Conservation (phyloP, 1,284 basidiomycete genomes). For the Grifola frondosa region DNA sequence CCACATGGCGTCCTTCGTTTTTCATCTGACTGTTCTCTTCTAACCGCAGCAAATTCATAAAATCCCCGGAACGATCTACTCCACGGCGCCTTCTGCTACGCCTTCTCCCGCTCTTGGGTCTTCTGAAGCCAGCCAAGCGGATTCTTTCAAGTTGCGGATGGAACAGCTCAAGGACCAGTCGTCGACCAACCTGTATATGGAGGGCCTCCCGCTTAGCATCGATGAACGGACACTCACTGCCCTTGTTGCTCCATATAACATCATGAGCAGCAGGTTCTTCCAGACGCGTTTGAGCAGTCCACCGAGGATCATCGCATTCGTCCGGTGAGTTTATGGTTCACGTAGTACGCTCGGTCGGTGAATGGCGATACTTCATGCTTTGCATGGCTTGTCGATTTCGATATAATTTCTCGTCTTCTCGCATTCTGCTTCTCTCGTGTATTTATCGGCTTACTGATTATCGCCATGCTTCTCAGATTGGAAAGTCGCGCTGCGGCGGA, state of each 20-base stretch:
- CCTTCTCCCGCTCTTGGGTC: too few relatives aligned
- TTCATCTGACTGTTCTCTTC: background rate
- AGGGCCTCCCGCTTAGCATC: slow-evolving; percentile 66
- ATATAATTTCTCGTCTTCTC: too few relatives aligned
- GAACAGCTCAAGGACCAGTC: slow-evolving; percentile 58
- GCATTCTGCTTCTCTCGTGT: background rate
- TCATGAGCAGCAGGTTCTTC: slow-evolving; percentile 73
- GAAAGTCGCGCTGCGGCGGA: slow-evolving; percentile 67
- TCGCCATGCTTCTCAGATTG: slow-evolving; percentile 42
- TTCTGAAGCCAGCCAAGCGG: slow-evolving; percentile 30
- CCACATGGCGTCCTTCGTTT: background rate
- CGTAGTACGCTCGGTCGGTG: too few relatives aligned
- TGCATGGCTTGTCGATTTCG: too few relatives aligned
- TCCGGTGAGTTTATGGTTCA: slow-evolving; percentile 47
- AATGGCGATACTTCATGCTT: too few relatives aligned
- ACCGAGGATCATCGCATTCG: slow-evolving; percentile 74
- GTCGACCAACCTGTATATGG: slow-evolving; percentile 75
- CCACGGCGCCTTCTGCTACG: slow-evolving; percentile 20
- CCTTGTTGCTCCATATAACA: slow-evolving; percentile 60
- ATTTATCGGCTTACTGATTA: background rate
- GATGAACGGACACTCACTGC: slow-evolving; percentile 54
- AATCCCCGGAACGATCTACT: slow-evolving; percentile 68
- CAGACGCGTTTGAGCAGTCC: slow-evolving; percentile 71
- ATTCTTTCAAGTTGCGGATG: slow-evolving; percentile 70
- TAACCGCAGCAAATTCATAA: slow-evolving; percentile 74